Conservation (phyloP, 176 grass and related monocot genomes). For the Phyllostachys edulis region DNA sequence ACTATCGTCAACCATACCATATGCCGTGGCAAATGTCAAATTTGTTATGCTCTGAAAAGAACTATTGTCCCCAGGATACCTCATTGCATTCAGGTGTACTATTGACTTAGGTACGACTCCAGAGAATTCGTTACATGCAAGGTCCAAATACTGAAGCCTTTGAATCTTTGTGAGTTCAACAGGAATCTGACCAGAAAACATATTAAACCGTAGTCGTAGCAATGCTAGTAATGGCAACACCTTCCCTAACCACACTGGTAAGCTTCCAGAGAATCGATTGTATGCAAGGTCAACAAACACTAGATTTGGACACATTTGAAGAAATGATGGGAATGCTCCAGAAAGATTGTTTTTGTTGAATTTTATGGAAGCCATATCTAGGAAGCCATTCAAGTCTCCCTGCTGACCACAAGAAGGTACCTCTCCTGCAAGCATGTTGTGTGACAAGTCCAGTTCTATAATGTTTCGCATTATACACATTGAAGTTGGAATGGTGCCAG, state of each 20-base stretch:
- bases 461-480: not conserved
- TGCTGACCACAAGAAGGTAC: not conserved
- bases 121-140: constrained; percentile 40
- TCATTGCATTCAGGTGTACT: too few relatives aligned
- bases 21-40: too few relatives aligned
- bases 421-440: not conserved
- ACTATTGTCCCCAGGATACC: too few relatives aligned
- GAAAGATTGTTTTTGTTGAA: constrained; percentile 34
- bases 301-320: constrained; percentile 24
- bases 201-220: constrained; percentile 26
- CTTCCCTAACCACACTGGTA: constrained; percentile 34
- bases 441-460: not conserved
- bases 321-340: constrained; percentile 30
- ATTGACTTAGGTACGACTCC: not conserved
- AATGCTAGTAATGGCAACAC: constrained; percentile 21
- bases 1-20: too few relatives aligned
- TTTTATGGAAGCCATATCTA: not conserved
- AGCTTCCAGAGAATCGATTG: constrained; percentile 35
- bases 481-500: not conserved
- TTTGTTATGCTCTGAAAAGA: too few relatives aligned
- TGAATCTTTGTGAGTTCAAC: not conserved
- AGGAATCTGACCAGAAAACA: constrained; percentile 42
- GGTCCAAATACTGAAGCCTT: constrained; percentile 42
- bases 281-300: constrained; percentile 40
- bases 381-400: too few relatives aligned